Conservation (phyloP, 192 early-diverging fungal genomes). For the Thoreauomyces humboldtii region DNA sequence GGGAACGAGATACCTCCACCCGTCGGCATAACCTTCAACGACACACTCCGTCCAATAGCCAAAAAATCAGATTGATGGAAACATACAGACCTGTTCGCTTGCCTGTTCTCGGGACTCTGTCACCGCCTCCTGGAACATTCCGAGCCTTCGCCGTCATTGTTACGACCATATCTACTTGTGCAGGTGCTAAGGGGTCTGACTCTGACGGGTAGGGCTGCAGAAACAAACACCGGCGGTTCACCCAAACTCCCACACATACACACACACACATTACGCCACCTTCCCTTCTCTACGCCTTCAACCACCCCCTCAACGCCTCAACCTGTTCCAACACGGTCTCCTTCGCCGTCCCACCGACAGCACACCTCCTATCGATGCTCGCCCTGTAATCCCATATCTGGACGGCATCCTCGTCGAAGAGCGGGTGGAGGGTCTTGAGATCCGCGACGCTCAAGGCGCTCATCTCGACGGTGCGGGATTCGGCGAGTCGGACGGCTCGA, state of each 20-base stretch:
- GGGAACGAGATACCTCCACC: slow-evolving; percentile 14
- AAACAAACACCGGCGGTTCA: no score
- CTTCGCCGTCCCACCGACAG: slow-evolving; percentile 85
- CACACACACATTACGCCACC: background rate
- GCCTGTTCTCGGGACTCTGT: no score
- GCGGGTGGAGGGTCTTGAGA: slow-evolving; percentile 78
- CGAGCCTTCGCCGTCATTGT: no score
- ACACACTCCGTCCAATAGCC: no score
- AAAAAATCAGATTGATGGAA: no score
- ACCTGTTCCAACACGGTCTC: slow-evolving; percentile 81
- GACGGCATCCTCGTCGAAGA: slow-evolving; percentile 80
- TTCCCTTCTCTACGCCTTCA: no score
- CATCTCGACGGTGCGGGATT: slow-evolving; percentile 77
- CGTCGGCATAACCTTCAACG: background rate
- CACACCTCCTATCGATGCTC: slow-evolving; percentile 85
- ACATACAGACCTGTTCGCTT: no score
- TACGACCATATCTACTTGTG: no score
- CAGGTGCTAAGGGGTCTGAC: no score
- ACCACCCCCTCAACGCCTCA: slow-evolving; percentile 55
- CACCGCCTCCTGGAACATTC: no score
- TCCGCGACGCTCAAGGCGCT: slow-evolving; percentile 72
- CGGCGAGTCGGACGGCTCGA: slow-evolving; percentile 88
- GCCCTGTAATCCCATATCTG: slow-evolving; percentile 88
- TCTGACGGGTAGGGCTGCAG: no score
- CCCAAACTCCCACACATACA: no score